Evolutionary conservation across 169 alveolate species (phyloP), one percentile per base, ranked within the genome.

Genomic region (Plasmodium gonderi): DNA sequence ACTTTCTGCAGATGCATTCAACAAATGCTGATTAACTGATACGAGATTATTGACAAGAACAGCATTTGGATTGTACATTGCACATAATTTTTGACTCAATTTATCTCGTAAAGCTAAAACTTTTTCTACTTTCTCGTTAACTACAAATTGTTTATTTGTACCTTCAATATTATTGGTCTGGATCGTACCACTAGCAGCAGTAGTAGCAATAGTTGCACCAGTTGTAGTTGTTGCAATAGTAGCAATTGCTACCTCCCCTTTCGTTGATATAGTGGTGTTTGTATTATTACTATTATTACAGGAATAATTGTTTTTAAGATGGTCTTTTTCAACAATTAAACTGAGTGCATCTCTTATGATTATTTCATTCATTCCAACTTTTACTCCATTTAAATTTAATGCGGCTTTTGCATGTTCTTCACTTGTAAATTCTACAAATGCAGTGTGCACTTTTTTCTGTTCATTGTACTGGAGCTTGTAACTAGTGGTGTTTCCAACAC

Each of bases 341-440:
- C 94, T 89, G 49, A 36, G 72, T 77, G 94, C 94, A 89, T 89
- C 94, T 89, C 67, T 89, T 77, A 89, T 89, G 5, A 40, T 31
- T 20, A 89, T 49, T 38, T 77, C 90, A 23, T 89, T 38, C 23
- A 38, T n/a, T 77, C 90, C 94, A 47, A 89, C 74, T 65, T 78
- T 89, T 0, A 26, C 14, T 64, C 94, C 94, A 12, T 64, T 89
- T 68, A 94, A 77, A 79, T 54, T 92, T 64, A 91, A 74, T 3
- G 96, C 96, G 9, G 90, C 93, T 42, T 87, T 75, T 20, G 96
- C 95, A 36, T 94, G 92, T 31, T 92, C 94, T 67, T 75, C 93
- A 42, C 69, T 54, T 17, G 54, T 80, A 78, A 94, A 94, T 85
- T 94, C 96, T 14, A 94, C 92, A 36, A 92, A 77, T 14, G 96